A percentile compares a stretch with the other conserved stretches of the same genome.
These are phyloP conservation scores for Phytophthora quininea DNA, from an alignment of 352 stramenopile genomes.

Conservation along the genomic window DNA sequence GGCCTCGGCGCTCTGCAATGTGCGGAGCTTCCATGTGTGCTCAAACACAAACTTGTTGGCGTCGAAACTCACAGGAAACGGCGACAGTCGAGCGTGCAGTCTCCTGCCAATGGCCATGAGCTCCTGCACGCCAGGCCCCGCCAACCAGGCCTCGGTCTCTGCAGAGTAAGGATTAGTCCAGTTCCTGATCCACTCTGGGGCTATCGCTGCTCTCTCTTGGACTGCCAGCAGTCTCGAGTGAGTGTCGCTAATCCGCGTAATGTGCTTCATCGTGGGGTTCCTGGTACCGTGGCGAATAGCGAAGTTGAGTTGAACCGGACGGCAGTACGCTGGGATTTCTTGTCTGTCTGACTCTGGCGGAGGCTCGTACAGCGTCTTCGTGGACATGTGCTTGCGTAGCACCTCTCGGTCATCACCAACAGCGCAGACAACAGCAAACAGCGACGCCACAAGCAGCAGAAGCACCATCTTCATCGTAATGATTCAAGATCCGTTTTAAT, in stretches of 20 bases:
- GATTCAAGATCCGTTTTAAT: neutral
- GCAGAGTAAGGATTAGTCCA: conserved; percentile 64
- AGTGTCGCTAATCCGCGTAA: conserved; percentile 53
- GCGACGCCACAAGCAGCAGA: conserved; percentile 19
- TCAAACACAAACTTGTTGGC: conserved; percentile 60
- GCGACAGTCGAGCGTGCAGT: conserved; percentile 55
- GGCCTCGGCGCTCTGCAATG: conserved; percentile 71
- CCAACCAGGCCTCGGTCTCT: conserved; percentile 55
- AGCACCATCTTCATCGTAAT: conserved; percentile 1
- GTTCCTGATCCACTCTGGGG: conserved; percentile 35
- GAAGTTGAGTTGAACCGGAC: conserved; percentile 74
- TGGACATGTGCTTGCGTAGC: conserved; percentile 72
- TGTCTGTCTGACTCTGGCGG: conserved; percentile 5
- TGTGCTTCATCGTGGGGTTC: conserved; percentile 83
- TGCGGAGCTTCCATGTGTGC: conserved; percentile 85
- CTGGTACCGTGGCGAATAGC: conserved; percentile 81
- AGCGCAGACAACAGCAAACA: conserved; percentile 5
- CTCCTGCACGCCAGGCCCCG: conserved; percentile 58
- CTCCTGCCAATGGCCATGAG: conserved; percentile 63
- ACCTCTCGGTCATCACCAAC: conserved; percentile 28
- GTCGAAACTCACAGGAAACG: conserved; percentile 30
- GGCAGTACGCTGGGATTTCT: conserved; percentile 29
- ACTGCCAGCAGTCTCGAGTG: conserved; percentile 44
- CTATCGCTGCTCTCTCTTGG: neutral
- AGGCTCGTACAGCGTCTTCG: conserved; percentile 74